These are phyloP conservation scores for Pontederia paniculata DNA, from an alignment of 176 grass and related monocot genomes.

Conservation along the genomic window DNA sequence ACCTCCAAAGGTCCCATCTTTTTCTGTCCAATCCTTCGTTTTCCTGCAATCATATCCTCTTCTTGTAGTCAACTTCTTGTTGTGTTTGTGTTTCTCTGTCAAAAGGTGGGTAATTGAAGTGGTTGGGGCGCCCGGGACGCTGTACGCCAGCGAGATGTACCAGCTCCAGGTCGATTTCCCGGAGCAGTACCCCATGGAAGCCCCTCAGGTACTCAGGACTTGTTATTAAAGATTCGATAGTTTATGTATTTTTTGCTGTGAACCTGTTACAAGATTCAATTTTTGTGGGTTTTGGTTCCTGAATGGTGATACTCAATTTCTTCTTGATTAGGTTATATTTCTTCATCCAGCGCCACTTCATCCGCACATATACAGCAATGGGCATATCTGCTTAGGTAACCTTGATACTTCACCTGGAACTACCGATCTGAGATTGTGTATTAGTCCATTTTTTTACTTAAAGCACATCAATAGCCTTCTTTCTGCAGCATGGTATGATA, in stretches of 20 bases:
- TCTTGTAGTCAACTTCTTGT: not conserved
- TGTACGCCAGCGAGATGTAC: constrained; percentile 61
- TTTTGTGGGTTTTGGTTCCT: not conserved
- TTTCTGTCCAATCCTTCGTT: not conserved
- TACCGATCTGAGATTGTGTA: too few relatives aligned
- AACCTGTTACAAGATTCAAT: not conserved
- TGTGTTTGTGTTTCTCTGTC: not conserved
- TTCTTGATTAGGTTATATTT: constrained; percentile 59
- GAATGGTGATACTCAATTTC: too few relatives aligned
- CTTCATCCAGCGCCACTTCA: constrained; percentile 74
- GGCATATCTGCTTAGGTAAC: constrained; percentile 93
- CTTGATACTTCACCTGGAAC: not conserved
- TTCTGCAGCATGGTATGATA: too few relatives aligned
- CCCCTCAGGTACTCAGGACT: constrained; percentile 42
- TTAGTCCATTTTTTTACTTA: too few relatives aligned
- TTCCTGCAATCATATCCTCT: not conserved
- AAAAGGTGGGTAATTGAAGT: constrained; percentile 82
- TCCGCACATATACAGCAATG: constrained; percentile 90
- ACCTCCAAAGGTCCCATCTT: constrained; percentile 50
- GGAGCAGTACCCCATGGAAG: constrained; percentile 95
- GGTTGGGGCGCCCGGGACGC: constrained; percentile 49
- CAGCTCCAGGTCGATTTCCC: constrained; percentile 91
- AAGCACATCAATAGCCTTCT: too few relatives aligned
- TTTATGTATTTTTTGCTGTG: not conserved
- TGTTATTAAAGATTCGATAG: not conserved